Percentiles rank a stretch among this genome's conserved stretches.
These are phyloP conservation scores for Capsicum pubescens DNA, from an alignment of 257 asterid species.

Conservation along the genomic window DNA sequence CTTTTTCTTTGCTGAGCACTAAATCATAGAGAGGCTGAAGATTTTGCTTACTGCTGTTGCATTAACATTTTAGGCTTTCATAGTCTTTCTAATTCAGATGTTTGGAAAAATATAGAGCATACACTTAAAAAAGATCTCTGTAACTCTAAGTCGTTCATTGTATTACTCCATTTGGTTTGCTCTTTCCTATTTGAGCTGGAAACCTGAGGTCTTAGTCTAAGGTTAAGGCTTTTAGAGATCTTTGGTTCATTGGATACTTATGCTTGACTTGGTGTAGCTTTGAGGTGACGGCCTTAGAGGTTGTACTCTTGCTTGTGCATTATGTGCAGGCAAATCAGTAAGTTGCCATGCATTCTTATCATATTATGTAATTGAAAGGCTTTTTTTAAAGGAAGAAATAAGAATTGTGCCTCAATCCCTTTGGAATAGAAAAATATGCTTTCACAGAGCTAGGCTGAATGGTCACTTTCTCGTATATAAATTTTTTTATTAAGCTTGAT, in stretches of 20 bases:
- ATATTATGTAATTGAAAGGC: conserved; percentile 3
- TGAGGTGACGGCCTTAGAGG: not conserved
- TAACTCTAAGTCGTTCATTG: not conserved
- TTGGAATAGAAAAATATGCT: not conserved
- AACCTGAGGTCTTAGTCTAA: conserved; percentile 19
- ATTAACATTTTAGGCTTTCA: not conserved
- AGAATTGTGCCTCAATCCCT: not conserved
- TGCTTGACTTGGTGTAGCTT: conserved; percentile 12
- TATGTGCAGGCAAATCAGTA: conserved; percentile 19
- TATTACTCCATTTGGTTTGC: conserved; percentile 15
- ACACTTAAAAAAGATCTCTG: not conserved
- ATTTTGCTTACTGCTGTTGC: not conserved
- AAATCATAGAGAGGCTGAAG: not conserved
- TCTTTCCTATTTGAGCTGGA: conserved; percentile 22
- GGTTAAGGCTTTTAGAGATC: conserved; percentile 9
- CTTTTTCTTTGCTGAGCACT: not conserved
- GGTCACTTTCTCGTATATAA: not conserved
- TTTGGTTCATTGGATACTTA: conserved; percentile 4
- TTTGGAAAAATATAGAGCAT: not conserved
- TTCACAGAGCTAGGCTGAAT: not conserved
- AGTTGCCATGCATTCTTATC: not conserved
- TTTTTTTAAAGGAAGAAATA: not conserved
- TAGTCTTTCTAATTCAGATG: conserved; percentile 1
- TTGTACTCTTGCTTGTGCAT: conserved; percentile 22
- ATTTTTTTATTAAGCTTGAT: not conserved